Evolutionary conservation across 1,284 basidiomycete species (phyloP).

Genomic region (Retiboletus fuscus): DNA sequence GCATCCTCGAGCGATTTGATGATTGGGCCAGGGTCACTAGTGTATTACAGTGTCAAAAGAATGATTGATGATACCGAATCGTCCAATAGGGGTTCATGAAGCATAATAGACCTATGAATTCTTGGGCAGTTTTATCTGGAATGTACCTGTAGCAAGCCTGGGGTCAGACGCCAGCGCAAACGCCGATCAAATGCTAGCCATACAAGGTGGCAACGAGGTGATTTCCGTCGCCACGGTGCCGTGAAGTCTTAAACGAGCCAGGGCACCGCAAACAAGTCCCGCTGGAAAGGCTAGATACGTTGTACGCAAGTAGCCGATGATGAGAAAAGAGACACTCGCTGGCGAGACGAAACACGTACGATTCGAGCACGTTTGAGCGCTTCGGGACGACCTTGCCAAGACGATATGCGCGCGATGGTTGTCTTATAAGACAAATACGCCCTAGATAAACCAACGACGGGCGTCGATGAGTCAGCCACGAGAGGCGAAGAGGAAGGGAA

Average conservation of each 20-base stretch:
- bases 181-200: neutral
- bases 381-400: constrained; percentile 79
- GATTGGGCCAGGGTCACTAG: no score
- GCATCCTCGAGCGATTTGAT: no score
- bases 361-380: constrained; percentile 78
- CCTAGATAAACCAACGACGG: constrained; percentile 53
- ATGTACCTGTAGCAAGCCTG: constrained; percentile 66
- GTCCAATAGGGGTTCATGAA: neutral
- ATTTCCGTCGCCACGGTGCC: constrained; percentile 83
- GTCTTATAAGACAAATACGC: constrained; percentile 94
- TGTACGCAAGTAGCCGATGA: neutral
- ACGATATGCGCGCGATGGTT: constrained; percentile 86
- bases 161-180: constrained; percentile 12
- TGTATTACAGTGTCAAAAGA: neutral
- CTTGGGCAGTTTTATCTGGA: constrained; percentile 83
- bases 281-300: constrained; percentile 85
- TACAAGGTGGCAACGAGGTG: constrained; percentile 86
- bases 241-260: constrained; percentile 81
- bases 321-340: neutral
- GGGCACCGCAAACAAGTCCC: constrained; percentile 86
- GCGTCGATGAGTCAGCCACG: neutral
- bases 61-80: neutral
- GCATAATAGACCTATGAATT: constrained; percentile 44
- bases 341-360: constrained; percentile 57
- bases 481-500: no score